phyloP scores from a whole-genome alignment of 176 grass and related monocot species.

The Urochloa ruziziensis region DNA sequence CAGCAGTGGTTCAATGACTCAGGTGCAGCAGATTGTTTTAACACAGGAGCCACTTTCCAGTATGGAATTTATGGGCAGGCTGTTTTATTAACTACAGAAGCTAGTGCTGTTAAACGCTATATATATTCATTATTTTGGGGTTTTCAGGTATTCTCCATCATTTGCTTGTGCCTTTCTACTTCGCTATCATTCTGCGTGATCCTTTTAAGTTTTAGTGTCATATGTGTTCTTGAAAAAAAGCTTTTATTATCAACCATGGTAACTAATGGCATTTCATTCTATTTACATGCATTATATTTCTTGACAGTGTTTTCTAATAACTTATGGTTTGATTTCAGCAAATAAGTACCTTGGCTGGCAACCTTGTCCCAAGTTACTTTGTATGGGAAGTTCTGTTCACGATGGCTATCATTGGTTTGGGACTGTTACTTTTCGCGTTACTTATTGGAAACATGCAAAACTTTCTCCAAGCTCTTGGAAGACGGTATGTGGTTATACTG shows the following conservation, averaged over 20 bases:
- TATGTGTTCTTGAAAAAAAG: too few relatives aligned
- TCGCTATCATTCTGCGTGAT: neutral
- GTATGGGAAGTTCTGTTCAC: conserved; percentile 92
- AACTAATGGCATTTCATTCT: neutral
- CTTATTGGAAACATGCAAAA: conserved; percentile 99
- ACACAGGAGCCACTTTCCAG: conserved; percentile 36
- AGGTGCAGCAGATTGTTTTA: conserved; percentile 60
- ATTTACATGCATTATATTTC: conserved; percentile 8
- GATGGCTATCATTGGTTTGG: conserved; percentile 95
- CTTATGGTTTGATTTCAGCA: conserved; percentile 52
- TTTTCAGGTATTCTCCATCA: conserved; percentile 69
- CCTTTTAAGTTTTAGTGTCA: neutral
- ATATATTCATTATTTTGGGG: conserved; percentile 97
- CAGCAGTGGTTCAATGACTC: conserved; percentile 49
- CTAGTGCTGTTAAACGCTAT: conserved; percentile 68
- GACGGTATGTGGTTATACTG: conserved; percentile 53
- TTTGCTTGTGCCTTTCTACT: neutral
- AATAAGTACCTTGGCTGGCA: conserved; percentile 97
- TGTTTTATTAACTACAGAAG: conserved; percentile 68
- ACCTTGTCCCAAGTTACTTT: conserved; percentile 87
- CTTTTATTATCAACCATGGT: neutral
- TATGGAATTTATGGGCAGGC: conserved; percentile 87
- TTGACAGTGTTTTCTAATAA: neutral
- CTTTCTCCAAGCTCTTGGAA: conserved; percentile 97
- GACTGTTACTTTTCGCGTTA: conserved; percentile 80